phyloP scores from a whole-genome alignment of 1,284 basidiomycete genomes.

The Boletus mariae region DNA sequence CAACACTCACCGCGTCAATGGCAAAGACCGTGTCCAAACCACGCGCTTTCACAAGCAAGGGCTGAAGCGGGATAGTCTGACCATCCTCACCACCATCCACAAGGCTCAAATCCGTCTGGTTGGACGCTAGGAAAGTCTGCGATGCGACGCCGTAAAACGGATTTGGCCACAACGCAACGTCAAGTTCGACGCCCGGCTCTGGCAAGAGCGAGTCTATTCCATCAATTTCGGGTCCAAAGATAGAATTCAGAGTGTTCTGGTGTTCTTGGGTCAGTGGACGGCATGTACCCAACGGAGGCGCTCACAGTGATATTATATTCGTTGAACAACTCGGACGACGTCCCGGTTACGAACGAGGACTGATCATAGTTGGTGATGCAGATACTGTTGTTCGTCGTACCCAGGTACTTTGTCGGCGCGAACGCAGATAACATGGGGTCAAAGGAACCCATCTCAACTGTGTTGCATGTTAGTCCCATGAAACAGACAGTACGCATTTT shows the following conservation, averaged over 20 bases:
- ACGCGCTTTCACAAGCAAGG: constrained; percentile 50
- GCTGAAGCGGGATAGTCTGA: constrained; percentile 49
- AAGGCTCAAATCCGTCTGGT: constrained; percentile 27
- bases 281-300: neutral
- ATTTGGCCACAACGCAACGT: constrained; percentile 36
- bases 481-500: neutral
- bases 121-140: constrained; percentile 36
- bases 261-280: neutral
- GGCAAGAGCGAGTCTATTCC: constrained; percentile 26
- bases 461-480: constrained; percentile 13
- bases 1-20: constrained; percentile 44
- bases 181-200: constrained; percentile 27
- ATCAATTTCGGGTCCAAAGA: constrained; percentile 24
- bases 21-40: constrained; percentile 51
- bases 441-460: constrained; percentile 39
- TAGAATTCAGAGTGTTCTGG: constrained; percentile 6
- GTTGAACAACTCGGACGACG: constrained; percentile 44
- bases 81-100: constrained; percentile 44
- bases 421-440: constrained; percentile 46
- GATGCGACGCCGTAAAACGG: constrained; percentile 41
- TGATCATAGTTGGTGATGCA: constrained; percentile 53
- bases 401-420: constrained; percentile 40
- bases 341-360: constrained; percentile 37
- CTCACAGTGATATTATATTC: constrained; percentile 34
- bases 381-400: constrained; percentile 39